Conservation (phyloP, 441 rosid genomes). For the Pelargonium exstipulatum region DNA sequence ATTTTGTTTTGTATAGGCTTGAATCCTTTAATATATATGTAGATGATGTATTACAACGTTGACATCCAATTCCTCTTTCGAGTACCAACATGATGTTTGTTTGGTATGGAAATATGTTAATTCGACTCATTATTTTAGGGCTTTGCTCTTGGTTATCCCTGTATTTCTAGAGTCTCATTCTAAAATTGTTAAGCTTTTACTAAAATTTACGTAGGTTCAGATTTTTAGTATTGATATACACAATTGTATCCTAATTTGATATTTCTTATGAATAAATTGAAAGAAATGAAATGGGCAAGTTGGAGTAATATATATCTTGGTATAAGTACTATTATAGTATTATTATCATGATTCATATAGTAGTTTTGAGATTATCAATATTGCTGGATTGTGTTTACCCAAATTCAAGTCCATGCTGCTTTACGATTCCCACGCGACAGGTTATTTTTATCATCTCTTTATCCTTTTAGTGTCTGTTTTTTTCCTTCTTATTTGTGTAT, state of each 20-base stretch:
- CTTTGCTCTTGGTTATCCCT: not conserved
- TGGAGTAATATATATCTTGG: not conserved
- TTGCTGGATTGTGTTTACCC: not conserved
- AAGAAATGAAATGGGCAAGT: not conserved
- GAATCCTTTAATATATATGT: too few relatives aligned
- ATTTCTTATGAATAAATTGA: constrained; percentile 5
- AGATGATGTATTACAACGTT: not conserved
- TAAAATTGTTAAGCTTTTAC: not conserved
- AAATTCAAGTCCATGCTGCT: not conserved
- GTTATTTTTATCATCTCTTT: not conserved
- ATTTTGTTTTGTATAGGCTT: too few relatives aligned
- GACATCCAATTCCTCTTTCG: not conserved
- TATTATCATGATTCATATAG: not conserved
- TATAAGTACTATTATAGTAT: not conserved
- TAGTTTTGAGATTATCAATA: not conserved
- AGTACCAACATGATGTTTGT: not conserved
- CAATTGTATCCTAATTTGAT: not conserved
- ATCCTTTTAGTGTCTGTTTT: not conserved
- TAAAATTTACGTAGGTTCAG: not conserved
- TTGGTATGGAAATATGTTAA: not conserved
- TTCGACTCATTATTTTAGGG: not conserved
- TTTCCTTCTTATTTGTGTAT: not conserved
- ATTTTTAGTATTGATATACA: not conserved
- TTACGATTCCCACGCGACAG: too few relatives aligned
- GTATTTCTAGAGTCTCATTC: not conserved